These are phyloP conservation scores for Dipteronia sinensis DNA, from an alignment of 345 rosid species.

Conservation along the genomic window DNA sequence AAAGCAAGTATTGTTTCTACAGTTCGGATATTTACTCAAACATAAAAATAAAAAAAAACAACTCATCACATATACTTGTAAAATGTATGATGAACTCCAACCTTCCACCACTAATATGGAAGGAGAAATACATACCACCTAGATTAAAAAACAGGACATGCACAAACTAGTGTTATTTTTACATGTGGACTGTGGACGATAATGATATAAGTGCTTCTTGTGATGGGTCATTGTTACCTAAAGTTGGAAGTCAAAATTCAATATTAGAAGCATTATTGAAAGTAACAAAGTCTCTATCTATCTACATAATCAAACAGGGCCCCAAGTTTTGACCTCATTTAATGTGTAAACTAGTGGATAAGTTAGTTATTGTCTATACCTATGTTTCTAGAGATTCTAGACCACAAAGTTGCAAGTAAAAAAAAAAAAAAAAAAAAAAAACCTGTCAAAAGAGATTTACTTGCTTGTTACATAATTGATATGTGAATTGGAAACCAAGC, in stretches of 20 bases:
- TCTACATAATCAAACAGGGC: not conserved
- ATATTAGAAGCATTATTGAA: not conserved
- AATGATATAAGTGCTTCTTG: not conserved
- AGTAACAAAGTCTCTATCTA: not conserved
- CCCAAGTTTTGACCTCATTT: constrained; percentile 12
- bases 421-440: not conserved
- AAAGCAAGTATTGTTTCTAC: no score
- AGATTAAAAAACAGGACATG: no score
- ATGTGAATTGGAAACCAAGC: not conserved
- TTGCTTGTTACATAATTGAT: not conserved
- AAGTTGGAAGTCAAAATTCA: constrained; percentile 11
- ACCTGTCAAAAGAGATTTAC: not conserved
- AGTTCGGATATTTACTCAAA: no score
- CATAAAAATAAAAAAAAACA: no score
- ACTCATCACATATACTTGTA: no score
- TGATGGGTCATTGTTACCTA: not conserved
- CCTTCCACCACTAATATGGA: no score
- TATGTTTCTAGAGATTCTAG: not conserved
- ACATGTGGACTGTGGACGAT: not conserved
- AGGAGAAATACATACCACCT: no score
- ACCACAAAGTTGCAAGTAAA: not conserved
- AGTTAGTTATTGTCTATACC: not conserved
- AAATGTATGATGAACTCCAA: no score
- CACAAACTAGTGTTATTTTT: not conserved
- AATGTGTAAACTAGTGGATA: not conserved